Evolutionary conservation across 2,329 filamentous ascomycete genomes (phyloP), one percentile per base, ranked within the genome.

Genomic region (Ceratocystiopsis minuta): DNA sequence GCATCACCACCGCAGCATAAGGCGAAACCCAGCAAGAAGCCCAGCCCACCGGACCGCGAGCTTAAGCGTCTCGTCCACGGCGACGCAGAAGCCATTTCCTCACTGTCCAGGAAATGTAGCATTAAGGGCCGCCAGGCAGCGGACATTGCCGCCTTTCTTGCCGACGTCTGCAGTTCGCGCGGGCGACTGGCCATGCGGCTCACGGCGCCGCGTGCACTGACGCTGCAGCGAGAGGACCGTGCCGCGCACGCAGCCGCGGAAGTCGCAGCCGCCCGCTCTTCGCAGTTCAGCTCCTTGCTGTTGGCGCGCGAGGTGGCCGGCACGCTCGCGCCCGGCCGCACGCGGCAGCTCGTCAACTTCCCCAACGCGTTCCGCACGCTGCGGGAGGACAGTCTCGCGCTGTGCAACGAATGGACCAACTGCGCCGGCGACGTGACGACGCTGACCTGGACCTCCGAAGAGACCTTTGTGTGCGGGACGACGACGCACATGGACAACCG

Each of bases 371-470:
- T 70, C 35, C 59, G 52, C 17, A 63, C 57, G 34, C 54, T 58
- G 18, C 55, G 57, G 6, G 73, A 78, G 48, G 73, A 78, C 43
- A 57, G 56, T 2, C 48, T 78, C 4, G 58, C 63, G 38, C 56
- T 66, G 10, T 59, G 65, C 24, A 60, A 65, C 3, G 67, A 75
- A 50, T 78, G 72, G 61, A 72, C 66, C 2, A 68, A 71, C 48
- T 75, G 72, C 41, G 72, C 74, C 28, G 74, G 75, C 4, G 74
- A 78, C 49, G 67, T 78, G 36, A 61, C 65, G 17, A 69, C 72
- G 3, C 61, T 75, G 39, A 63, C 62, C 16, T 79, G 75, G 75
- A 59, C 70, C 0, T 68, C 68, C 0, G 51, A 67, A 16, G 52
- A 61, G n/a, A 58, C 59, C 15, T 72, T 78, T 40, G 52, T 78